Base-by-base conservation (phyloP, 1,139 yeast species). In the Blastobotrys aristatus region DNA sequence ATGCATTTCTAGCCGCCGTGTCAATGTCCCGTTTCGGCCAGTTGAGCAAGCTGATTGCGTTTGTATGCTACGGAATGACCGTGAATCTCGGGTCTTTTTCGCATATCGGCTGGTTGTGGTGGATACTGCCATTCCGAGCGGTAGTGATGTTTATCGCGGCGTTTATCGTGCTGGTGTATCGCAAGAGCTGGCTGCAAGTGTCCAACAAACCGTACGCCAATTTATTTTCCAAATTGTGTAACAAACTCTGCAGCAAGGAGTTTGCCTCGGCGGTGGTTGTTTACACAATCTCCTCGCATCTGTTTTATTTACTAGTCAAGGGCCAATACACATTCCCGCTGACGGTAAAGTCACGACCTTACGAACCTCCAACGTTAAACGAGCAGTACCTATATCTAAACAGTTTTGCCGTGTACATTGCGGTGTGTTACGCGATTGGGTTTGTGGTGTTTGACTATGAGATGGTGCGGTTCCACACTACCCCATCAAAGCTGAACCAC, bases 401-500 rank as follows among this genome's bases (percentile, higher is more conserved):
- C 73, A 68, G 65, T 50, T 70, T 69, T 47, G 59, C 72, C 1
- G 57, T 73, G 6, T 62, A 70, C 31, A 54, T 69, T 14, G 78
- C 83, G 0, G 38, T 73, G 0, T 48, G 73, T 8, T 85, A 84
- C 60, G 62, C 83, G 4, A 53, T 72, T 1, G 77, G 76, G 51
- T 88, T 80, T 57, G 57, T 78, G 27, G 59, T 77, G 0, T 71
- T 76, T 52, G 89, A 84, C 61, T 72, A 80, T 55, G 86, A 84
- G 62, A 71, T 78, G 50, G 67, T 88, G 44, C 63, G 67, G 2
- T 78, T 84, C 63, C 61, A 65, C 7, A 10, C 7, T 11, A 8
- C 17, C 20, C 67, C 57, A 65, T 70, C 53, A 57, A 74, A 62
- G 56, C 64, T 66, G 29, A 57, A 61, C 31, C 39, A 32, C 13